Conservation (phyloP, 208 protist species). For the Trypanosoma melophagium region DNA sequence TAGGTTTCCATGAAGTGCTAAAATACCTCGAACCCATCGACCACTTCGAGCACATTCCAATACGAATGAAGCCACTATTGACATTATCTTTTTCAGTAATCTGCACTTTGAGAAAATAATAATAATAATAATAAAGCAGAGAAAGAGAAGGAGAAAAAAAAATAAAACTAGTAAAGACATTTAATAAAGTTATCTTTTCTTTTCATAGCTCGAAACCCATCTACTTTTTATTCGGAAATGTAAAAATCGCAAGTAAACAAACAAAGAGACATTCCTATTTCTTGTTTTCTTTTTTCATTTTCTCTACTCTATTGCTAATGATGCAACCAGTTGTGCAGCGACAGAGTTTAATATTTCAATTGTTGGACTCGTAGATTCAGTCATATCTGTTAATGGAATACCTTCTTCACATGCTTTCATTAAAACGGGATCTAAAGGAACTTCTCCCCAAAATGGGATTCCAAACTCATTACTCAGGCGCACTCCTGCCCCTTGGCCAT, state of each 20-base stretch:
- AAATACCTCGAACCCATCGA: conserved; percentile 68
- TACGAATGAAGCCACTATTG: conserved; percentile 62
- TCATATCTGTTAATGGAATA: conserved; percentile 53
- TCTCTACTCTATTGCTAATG: conserved; percentile 33
- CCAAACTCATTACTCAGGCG: conserved; percentile 80
- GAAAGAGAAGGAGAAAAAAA: not conserved
- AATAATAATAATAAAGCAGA: not conserved
- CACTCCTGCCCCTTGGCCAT: conserved; percentile 60
- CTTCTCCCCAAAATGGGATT: conserved; percentile 82
- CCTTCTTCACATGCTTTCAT: conserved; percentile 92
- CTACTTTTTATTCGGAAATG: too few relatives aligned
- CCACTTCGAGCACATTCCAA: conserved; percentile 54
- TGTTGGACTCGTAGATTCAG: conserved; percentile 42
- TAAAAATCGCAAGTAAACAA: too few relatives aligned
- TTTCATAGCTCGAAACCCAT: too few relatives aligned
- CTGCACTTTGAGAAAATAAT: conserved; percentile 3
- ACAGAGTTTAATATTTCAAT: conserved; percentile 46
- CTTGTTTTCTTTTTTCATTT: too few relatives aligned
- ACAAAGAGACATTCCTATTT: too few relatives aligned
- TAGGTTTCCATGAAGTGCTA: conserved; percentile 46
- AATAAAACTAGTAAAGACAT: not conserved
- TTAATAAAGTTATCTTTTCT: not conserved
- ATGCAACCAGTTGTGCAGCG: conserved; percentile 40
- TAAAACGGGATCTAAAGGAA: conserved; percentile 90
- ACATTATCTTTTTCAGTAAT: conserved; percentile 34